Evolutionary conservation across 495 filamentous ascomycete genomes (phyloP).

Genomic region (Aspergillus asperescens): DNA sequence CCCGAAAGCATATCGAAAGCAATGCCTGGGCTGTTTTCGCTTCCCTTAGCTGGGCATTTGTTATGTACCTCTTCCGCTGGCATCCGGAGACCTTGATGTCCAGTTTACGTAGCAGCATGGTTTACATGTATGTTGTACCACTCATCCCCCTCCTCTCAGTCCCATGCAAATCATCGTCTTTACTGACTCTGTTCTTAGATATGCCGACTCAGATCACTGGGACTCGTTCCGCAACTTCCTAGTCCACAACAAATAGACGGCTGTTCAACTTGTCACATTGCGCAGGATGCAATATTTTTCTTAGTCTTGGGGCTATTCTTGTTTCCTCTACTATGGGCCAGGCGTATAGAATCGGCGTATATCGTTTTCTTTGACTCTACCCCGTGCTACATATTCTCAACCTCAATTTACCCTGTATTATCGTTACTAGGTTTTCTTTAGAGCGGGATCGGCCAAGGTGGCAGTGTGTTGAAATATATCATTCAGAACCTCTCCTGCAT

Average conservation of each 20-base stretch:
- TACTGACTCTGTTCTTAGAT: constrained; percentile 39
- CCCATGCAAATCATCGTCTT: constrained; percentile 12
- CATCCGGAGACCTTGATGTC: constrained; percentile 83
- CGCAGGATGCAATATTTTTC: too few species aligned
- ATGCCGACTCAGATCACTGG: constrained; percentile 74
- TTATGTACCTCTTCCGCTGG: constrained; percentile 95
- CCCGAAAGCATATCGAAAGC: constrained; percentile 49
- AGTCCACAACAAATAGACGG: constrained; percentile 72
- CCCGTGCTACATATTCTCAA: constrained; percentile 4
- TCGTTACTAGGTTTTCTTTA: constrained; percentile 5
- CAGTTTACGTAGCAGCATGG: constrained; percentile 93
- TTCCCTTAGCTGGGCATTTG: constrained; percentile 75
- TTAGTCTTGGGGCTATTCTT: constrained; percentile 8
- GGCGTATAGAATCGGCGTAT: constrained; percentile 33
- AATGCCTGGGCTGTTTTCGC: constrained; percentile 92
- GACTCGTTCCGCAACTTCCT: constrained; percentile 72
- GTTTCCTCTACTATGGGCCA: constrained; percentile 14
- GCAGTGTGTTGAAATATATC: background rate
- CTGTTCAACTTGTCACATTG: background rate
- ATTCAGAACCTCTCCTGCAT: constrained; percentile 5
- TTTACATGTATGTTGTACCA: constrained; percentile 92
- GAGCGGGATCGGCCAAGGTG: background rate
- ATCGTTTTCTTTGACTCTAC: constrained; percentile 13
- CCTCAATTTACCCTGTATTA: constrained; percentile 21
- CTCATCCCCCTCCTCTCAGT: background rate